Evolutionary conservation across 2,329 filamentous ascomycete genomes (phyloP).

Genomic region (Cadophora luteo-olivacea): DNA sequence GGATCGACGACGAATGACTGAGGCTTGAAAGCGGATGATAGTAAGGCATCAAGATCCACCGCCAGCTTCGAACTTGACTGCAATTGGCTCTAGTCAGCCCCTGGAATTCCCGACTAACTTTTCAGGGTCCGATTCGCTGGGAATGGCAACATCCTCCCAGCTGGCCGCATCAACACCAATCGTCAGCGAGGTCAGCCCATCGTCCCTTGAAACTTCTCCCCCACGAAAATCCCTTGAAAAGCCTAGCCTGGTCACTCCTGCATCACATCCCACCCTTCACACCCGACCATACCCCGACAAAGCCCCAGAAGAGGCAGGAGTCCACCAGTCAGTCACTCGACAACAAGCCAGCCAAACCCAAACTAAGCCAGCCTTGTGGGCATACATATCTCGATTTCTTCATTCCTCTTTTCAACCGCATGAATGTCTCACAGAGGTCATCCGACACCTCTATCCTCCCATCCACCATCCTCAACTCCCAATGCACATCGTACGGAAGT

Average conservation of each 20-base stretch:
- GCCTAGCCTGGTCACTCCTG: conserved; percentile 11
- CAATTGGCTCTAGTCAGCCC: neutral
- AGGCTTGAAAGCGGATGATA: neutral
- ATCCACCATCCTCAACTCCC: conserved; percentile 20
- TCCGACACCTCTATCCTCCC: conserved; percentile 22
- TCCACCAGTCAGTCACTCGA: conserved; percentile 11
- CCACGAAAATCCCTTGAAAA: conserved; percentile 13
- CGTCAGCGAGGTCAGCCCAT: no score
- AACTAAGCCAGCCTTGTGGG: conserved; percentile 12
- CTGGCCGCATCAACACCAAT: conserved; percentile 2
- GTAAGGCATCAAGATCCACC: neutral
- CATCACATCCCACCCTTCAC: conserved; percentile 13
- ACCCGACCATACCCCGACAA: neutral
- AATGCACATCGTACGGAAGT: conserved; percentile 27
- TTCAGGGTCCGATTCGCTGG: conserved; percentile 5
- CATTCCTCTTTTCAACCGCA: conserved; percentile 29
- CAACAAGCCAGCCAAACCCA: neutral
- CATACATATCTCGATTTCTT: conserved; percentile 12
- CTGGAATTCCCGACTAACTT: neutral
- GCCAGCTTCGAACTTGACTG: neutral
- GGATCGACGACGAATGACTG: conserved; percentile 1
- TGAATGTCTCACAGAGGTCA: conserved; percentile 43
- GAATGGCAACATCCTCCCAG: conserved; percentile 1
- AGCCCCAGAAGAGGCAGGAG: conserved; percentile 1
- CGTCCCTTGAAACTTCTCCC: conserved; percentile 14